A percentile compares a stretch with the other conserved stretches of the same genome.
These are phyloP conservation scores for Alternaria infectoria DNA, from an alignment of 2,329 filamentous ascomycete genomes.

Conservation along the genomic window DNA sequence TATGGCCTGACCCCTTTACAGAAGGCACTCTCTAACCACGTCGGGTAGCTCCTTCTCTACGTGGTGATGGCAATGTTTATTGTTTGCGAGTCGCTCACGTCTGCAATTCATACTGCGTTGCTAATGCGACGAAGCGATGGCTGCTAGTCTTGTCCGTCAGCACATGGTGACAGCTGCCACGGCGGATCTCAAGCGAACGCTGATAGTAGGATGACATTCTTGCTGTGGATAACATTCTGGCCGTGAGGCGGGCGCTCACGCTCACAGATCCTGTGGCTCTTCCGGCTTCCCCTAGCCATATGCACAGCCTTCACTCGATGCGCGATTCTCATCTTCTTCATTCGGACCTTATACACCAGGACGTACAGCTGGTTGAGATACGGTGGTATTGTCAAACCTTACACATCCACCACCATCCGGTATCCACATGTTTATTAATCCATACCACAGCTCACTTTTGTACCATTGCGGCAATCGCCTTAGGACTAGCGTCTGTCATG, in stretches of 20 bases:
- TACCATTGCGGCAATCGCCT: slow-evolving; percentile 15
- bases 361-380: slow-evolving; percentile 24
- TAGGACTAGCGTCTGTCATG: slow-evolving; percentile 12
- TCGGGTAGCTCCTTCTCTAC: slow-evolving; percentile 22
- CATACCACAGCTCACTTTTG: slow-evolving; percentile 21
- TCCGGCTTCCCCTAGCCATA: slow-evolving; percentile 26
- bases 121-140: slow-evolving; percentile 22
- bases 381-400: slow-evolving; percentile 20
- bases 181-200: slow-evolving; percentile 16
- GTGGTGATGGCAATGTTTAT: slow-evolving; percentile 20
- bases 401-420: background rate
- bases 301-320: slow-evolving; percentile 24
- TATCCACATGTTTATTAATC: slow-evolving; percentile 16
- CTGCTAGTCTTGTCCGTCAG: slow-evolving; percentile 20
- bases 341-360: slow-evolving; percentile 31
- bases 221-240: too few species aligned
- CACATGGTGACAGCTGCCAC: slow-evolving; percentile 8
- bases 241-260: slow-evolving; percentile 4
- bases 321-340: slow-evolving; percentile 35
- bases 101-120: background rate
- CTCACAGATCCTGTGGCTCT: slow-evolving; percentile 30
- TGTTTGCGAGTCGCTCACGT: slow-evolving; percentile 16
- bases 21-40: background rate
- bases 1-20: background rate
- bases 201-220: slow-evolving; percentile 14